Conservation (phyloP, 345 rosid species). For the Sisymbrium altissimum region DNA sequence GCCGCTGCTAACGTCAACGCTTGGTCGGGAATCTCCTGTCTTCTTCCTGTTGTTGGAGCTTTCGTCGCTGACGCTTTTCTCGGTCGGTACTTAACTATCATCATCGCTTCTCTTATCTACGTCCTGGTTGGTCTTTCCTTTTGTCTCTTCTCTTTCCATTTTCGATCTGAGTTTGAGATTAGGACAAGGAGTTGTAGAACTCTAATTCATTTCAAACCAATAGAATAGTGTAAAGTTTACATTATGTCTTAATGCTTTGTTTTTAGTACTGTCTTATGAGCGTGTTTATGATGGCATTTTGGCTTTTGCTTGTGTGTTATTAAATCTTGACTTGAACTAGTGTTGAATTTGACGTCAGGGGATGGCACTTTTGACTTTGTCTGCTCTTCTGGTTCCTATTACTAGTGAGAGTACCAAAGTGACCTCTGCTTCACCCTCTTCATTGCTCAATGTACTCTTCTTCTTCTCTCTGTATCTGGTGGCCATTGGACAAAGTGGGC, state of each 20-base stretch:
- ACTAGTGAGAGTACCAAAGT: no score
- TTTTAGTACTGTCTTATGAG: no score
- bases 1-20: conserved; percentile 47
- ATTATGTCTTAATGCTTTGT: no score
- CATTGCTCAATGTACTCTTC: conserved; percentile 34
- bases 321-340: no score
- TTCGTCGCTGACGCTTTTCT: conserved; percentile 45
- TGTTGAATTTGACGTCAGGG: no score
- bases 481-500: conserved; percentile 72
- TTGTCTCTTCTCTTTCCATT: no score
- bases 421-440: conserved; percentile 20
- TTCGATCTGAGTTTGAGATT: neutral
- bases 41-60: conserved; percentile 47
- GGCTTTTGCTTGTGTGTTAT: no score
- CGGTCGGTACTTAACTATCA: conserved; percentile 43
- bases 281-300: no score
- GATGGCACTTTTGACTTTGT: conserved; percentile 43
- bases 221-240: no score
- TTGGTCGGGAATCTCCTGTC: conserved; percentile 38
- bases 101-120: conserved; percentile 37
- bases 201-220: no score
- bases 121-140: conserved; percentile 29
- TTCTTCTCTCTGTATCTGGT: conserved; percentile 52
- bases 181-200: no score
- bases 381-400: conserved; percentile 47